Base-by-base conservation (phyloP, 2,329 filamentous ascomycete species). In the Alternaria ventricosa region DNA sequence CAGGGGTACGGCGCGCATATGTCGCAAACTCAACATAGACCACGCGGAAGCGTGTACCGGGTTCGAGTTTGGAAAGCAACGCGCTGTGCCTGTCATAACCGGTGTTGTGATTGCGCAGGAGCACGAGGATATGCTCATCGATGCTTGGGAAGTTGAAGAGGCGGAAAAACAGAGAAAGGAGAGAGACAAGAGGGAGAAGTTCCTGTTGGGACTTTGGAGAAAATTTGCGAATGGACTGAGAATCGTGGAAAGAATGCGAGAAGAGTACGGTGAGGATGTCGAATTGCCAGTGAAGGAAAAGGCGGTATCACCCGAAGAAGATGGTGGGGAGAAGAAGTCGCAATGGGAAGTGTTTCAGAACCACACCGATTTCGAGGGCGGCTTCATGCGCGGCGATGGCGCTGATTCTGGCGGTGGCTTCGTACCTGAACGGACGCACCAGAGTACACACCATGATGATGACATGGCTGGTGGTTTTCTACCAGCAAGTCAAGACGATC, bases 21-120 rank as follows among this genome's bases (percentile, higher is more conserved):
- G 95, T 79, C 93, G 92, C 76, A 90, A 92, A 65, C 84, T 99
- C 0, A 88, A 89, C 5, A 91, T 98, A 41, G 94, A 97, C 75
- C 96, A 90, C 71, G 96, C 96, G 0, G 96, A 98, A 80, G 96
- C 96, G 1, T 96, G 97, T 3, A 94, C 94, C 0, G 96, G 93
- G 2, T 99, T 99, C 77, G 96, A 99, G 76, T 99, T 98, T 77
- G 95, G 95, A 0, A 91, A 96, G 71, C 91, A 96, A 64, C 94
- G 96, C 86, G 96, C 96, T 6, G 93, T 98, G 1, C 96, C 96
- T 0, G 89, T 97, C 1, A 91, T 98, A 27, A 91, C 92, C 57
- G 96, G 95, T 1, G 93, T 97, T 0, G 94, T 99, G 0, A 87
- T 97, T 2, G 93, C 95, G 0, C 87, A 89, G 66, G 94, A 97